Percentiles rank a stretch among this genome's conserved stretches.
phyloP scores from a whole-genome alignment of 768 basidiomycete species.

The Trametes coccinea region DNA sequence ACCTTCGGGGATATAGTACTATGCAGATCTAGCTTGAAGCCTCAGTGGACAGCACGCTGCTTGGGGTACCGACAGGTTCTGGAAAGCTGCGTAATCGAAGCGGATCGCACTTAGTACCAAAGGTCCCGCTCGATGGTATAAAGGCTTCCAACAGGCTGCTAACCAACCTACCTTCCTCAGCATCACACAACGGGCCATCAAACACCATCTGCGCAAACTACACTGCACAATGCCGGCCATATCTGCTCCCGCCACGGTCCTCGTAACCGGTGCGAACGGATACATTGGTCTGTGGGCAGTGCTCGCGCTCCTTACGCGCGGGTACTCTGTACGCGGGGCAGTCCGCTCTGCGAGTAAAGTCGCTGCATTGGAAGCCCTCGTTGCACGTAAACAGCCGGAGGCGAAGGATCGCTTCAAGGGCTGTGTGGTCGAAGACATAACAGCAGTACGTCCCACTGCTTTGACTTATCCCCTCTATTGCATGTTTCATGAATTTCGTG shows the following conservation, averaged over 20 bases:
- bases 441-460: background rate
- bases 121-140: too few relatives aligned
- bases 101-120: too few relatives aligned
- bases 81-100: too few relatives aligned
- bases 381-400: slow-evolving; percentile 25
- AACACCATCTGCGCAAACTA: background rate
- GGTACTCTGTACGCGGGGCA: slow-evolving; percentile 61
- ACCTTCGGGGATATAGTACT: too few relatives aligned
- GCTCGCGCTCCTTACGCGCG: slow-evolving; percentile 51
- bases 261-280: slow-evolving; percentile 58
- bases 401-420: background rate
- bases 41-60: too few relatives aligned
- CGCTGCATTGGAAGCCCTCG: slow-evolving; percentile 49
- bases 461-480: too few relatives aligned
- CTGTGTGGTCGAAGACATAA: slow-evolving; percentile 5
- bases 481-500: too few relatives aligned
- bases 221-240: slow-evolving; percentile 34
- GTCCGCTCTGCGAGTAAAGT: slow-evolving; percentile 62
- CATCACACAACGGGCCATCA: background rate
- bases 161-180: too few relatives aligned
- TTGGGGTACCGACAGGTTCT: too few relatives aligned
- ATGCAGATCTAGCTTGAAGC: too few relatives aligned
- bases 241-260: slow-evolving; percentile 35
- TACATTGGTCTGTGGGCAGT: slow-evolving; percentile 61
- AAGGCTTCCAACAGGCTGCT: too few relatives aligned